Conservation (phyloP, 768 basidiomycete species). For the Xerocomus brunneocitrinus region DNA sequence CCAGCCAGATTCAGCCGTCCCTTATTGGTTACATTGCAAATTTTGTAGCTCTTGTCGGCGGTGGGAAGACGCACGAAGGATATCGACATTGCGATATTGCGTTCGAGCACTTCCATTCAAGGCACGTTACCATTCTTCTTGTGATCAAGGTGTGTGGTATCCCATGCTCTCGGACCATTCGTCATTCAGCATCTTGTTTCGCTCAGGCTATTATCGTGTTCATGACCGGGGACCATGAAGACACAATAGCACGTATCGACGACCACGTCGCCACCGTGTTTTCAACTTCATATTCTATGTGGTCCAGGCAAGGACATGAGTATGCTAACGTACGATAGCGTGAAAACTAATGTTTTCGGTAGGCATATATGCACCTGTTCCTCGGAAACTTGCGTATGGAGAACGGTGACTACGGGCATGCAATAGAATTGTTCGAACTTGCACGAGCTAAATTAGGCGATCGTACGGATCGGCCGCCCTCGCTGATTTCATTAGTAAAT, state of each 20-base stretch:
- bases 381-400: no score
- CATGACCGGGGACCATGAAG: no score
- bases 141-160: not conserved
- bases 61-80: not conserved
- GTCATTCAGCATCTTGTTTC: no score
- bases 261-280: not conserved
- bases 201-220: not conserved
- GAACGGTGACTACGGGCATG: no score
- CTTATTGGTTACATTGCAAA: not conserved
- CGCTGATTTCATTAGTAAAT: no score
- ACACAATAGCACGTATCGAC: slow-evolving; percentile 1
- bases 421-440: no score
- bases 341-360: not conserved
- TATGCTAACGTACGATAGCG: not conserved
- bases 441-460: no score
- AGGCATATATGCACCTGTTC: no score
- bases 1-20: no score
- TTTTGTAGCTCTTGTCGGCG: not conserved
- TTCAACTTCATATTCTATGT: not conserved
- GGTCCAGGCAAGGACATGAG: not conserved
- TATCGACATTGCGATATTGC: slow-evolving; percentile 1
- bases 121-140: not conserved
- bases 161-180: not conserved
- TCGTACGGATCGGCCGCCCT: no score
- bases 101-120: not conserved